Base-by-base conservation (phyloP, 2,329 filamentous ascomycete genomes). In the Neofusicoccum laricinum region DNA sequence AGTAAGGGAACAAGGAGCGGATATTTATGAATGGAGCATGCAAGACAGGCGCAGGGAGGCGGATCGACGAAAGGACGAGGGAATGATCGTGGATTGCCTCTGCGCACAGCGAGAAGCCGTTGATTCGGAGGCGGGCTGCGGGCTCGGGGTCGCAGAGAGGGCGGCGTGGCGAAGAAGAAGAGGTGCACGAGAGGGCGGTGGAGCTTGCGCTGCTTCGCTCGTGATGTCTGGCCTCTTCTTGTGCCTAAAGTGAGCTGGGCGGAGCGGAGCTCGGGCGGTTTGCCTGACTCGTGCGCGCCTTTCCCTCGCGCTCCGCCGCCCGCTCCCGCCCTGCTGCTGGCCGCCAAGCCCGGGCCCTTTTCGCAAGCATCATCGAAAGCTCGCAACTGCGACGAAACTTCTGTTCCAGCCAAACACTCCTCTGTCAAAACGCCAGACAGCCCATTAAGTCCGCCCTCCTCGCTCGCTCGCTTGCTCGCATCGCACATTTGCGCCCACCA, bases 201-300 rank as follows among this genome's bases (percentile, higher is more conserved):
- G 58, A 50, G 57, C 57, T 61, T 61, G 51, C 50, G 50, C 19
- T 48, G 45, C 41, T 49, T 30, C 45, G 25, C 51, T 34, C 46
- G 46, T 64, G 61, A 64, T 64, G 61, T 64, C 61, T 64, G 61
- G 46, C 61, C 61, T 63, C 61, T 63, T 63, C 58, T 59, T 41
- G 41, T 63, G 50, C 30, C 40, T 46, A 63, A 63, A 55, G 32
- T 34, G 30, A 11, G 19, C 38, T 45, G 40, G 49, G 38, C 48
- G 49, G 49, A 32, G 61, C 50, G 61, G 49, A 50, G 41, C 43
- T 61, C 46, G 58, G 25, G 25, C 25, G 25, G 49, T 34, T 38
- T 8, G 19, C 17, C 48, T 64, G 40, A 57, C 62, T 57, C 50
- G 50, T 6, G 49, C 25, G 17, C 1, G 8, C 49, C 30, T 7